phyloP scores from a whole-genome alignment of 805 yeast genomes.

The Kodamaea jinghongensis region DNA sequence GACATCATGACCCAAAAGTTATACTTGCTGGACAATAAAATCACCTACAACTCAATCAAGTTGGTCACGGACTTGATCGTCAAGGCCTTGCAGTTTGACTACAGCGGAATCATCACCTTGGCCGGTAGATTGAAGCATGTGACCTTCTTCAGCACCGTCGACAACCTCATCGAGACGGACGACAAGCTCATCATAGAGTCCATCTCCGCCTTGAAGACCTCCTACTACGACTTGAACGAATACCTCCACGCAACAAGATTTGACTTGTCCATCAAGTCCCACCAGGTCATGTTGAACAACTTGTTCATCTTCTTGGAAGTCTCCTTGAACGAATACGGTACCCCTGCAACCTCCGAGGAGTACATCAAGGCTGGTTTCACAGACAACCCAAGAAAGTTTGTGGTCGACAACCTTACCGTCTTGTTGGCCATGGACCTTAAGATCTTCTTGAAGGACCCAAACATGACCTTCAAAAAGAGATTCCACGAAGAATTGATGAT shows the following conservation, averaged over 20 bases:
- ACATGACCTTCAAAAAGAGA: slow-evolving; percentile 58
- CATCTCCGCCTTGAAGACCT: slow-evolving; percentile 27
- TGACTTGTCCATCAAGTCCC: slow-evolving; percentile 38
- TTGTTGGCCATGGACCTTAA: slow-evolving; percentile 54
- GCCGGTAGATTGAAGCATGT: slow-evolving; percentile 47
- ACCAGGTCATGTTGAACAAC: slow-evolving; percentile 39
- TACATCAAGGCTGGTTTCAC: slow-evolving; percentile 48
- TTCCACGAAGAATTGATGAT: slow-evolving; percentile 66
- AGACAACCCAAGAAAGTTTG: slow-evolving; percentile 40
- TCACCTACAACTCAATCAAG: slow-evolving; percentile 42
- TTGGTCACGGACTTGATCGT: slow-evolving; percentile 45
- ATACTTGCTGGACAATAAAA: slow-evolving; percentile 43
- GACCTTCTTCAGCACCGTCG: slow-evolving; percentile 44
- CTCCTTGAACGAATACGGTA: slow-evolving; percentile 41
- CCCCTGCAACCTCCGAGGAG: slow-evolving; percentile 42
- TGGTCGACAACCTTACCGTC: slow-evolving; percentile 45
- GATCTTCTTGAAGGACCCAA: slow-evolving; percentile 53
- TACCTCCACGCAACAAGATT: slow-evolving; percentile 33
- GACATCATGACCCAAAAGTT: slow-evolving; percentile 43
- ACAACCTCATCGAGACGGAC: slow-evolving; percentile 38
- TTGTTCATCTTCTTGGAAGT: slow-evolving; percentile 38
- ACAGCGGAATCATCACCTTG: slow-evolving; percentile 43
- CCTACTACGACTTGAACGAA: slow-evolving; percentile 36
- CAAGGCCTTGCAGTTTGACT: slow-evolving; percentile 40
- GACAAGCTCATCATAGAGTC: slow-evolving; percentile 32